Conservation (phyloP, 208 protist genomes). For the Dictyostelium gargantuum region DNA sequence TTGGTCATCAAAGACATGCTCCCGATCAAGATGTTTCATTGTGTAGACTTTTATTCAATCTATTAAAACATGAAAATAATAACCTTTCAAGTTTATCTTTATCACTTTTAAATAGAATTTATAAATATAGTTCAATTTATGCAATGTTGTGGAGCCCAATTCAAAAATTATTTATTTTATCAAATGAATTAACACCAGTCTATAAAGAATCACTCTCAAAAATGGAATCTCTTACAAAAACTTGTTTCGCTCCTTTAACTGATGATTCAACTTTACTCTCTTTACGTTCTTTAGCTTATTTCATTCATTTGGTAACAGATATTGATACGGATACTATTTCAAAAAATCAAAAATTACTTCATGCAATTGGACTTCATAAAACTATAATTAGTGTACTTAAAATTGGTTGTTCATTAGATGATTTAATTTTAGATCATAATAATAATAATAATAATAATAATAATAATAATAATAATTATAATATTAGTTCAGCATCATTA, state of each 20-base stretch:
- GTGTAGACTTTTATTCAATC: background rate
- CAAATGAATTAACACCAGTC: background rate
- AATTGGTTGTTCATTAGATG: constrained; percentile 44
- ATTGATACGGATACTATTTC: background rate
- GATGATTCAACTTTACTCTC: background rate
- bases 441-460: no score
- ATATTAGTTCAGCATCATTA: background rate
- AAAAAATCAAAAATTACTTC: constrained; percentile 25
- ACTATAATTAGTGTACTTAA: constrained; percentile 18
- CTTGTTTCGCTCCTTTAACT: background rate
- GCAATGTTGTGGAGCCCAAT: background rate
- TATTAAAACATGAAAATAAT: constrained; percentile 59
- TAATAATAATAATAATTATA: no score
- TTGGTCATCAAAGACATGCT: background rate
- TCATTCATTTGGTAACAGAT: background rate
- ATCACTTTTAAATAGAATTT: background rate
- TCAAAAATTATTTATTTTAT: constrained; percentile 6
- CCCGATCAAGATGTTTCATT: background rate
- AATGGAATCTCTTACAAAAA: background rate
- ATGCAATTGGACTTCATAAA: background rate
- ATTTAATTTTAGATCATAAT: background rate
- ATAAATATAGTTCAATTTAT: constrained; percentile 14
- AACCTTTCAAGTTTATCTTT: background rate
- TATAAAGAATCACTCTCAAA: constrained; percentile 7
- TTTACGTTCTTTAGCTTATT: background rate